Evolutionary conservation across 768 basidiomycete species (phyloP).

Genomic region (Pholiota conissans): DNA sequence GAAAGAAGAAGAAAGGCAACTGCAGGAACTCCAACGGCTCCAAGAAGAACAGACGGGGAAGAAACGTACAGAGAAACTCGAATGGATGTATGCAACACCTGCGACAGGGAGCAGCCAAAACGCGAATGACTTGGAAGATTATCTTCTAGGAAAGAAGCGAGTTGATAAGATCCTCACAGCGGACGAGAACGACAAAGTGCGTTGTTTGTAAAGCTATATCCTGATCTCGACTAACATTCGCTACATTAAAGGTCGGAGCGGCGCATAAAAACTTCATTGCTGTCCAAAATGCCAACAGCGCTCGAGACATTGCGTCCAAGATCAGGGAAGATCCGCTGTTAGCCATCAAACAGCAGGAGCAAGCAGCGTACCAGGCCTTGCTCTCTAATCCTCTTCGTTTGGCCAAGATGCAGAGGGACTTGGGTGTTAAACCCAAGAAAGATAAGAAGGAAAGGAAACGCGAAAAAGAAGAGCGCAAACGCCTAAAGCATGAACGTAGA

Average conservation of each 20-base stretch:
- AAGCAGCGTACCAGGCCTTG: slow-evolving; percentile 85
- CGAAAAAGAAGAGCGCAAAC: slow-evolving; percentile 46
- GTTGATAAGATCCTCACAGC: slow-evolving; percentile 94
- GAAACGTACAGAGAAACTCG: slow-evolving; percentile 90
- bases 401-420: slow-evolving; percentile 76
- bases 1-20: slow-evolving; percentile 94
- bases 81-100: slow-evolving; percentile 99
- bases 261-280: slow-evolving; percentile 93
- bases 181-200: slow-evolving; percentile 87
- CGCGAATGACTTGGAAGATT: slow-evolving; percentile 92
- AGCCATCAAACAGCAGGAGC: slow-evolving; percentile 98
- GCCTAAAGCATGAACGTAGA: slow-evolving; percentile 40
- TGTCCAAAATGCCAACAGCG: slow-evolving; percentile 89
- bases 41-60: slow-evolving; percentile 96
- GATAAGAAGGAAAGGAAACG: slow-evolving; percentile 65
- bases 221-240: neutral
- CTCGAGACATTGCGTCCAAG: slow-evolving; percentile 87
- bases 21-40: slow-evolving; percentile 93
- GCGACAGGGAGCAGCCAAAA: slow-evolving; percentile 87
- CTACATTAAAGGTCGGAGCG: slow-evolving; percentile 63
- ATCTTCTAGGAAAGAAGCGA: slow-evolving; percentile 94
- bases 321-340: slow-evolving; percentile 95
- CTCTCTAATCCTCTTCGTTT: slow-evolving; percentile 85
- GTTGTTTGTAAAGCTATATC: slow-evolving; percentile 11
- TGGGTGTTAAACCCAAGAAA: slow-evolving; percentile 81